Base-by-base conservation (phyloP, 2,329 filamentous ascomycete genomes). In the Exophiala dermatitidis region DNA sequence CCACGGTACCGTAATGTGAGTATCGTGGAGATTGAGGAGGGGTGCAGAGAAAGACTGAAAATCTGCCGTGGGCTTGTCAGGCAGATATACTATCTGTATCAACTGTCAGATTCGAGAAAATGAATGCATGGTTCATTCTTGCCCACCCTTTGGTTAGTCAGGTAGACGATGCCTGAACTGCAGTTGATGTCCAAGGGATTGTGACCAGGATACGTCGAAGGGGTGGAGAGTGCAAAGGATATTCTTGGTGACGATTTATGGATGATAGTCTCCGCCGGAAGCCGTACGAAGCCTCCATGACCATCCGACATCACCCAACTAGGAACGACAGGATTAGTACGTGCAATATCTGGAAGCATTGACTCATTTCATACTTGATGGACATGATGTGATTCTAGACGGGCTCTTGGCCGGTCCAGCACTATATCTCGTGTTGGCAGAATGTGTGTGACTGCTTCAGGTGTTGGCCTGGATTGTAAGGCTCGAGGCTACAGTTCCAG, bases 251-350 rank as follows among this genome's bases (percentile, higher is more conserved):
- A 85, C 43, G 89, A 90, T 62, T 83, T 86, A 71, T 87, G 88
- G 55, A 94, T 79, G 58, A 88, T 83, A 63, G 83, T 83, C 74
- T 97, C 91, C 67, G 86, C 84, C 42, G 88, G 87, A 44, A 96
- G 81, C 65, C 86, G 88, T 66, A 94, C 85, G 71, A 95, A 93
- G 54, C 85, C 82, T 56, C 78, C 73, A 46, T 69, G 68, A 66
- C 85, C 80, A 66, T 85, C 83, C 66, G 95, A 82, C 90, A 96
- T 96, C 43, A 96, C 91, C 91, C 91, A 96, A 69, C 84, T 88
- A 68, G 58, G 37, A 29, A 43, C 30, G 45, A 10, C 34, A 48
- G 2, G 37, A 37, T 46, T 37, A 46, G 29, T 8, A 8, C 9
- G 29, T 32, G 8, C 10, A 5, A 6, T 30, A 6, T 4, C 4